Evolutionary conservation across 345 rosid species (phyloP).

Genomic region (Citrus australasica): DNA sequence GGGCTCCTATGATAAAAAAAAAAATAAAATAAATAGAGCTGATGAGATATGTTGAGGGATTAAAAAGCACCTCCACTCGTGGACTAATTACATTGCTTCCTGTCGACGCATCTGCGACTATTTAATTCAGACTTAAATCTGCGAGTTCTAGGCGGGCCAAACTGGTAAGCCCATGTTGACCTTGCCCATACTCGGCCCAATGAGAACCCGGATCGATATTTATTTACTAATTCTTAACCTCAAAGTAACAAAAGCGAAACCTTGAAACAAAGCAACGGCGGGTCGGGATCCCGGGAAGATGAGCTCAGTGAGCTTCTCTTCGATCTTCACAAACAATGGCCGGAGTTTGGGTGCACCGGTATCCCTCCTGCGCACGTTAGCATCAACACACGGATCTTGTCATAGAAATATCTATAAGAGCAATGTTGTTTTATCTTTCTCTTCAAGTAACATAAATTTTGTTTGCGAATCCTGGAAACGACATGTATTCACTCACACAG

Average conservation of each 20-base stretch:
- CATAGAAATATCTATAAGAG: constrained; percentile 7
- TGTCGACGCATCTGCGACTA: too few relatives aligned
- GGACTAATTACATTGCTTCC: too few relatives aligned
- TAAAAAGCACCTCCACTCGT: too few relatives aligned
- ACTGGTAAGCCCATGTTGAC: too few relatives aligned
- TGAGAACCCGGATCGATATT: neutral
- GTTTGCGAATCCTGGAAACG: constrained; percentile 35
- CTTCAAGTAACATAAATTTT: constrained; percentile 25
- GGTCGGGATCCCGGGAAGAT: neutral
- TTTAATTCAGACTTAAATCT: too few relatives aligned
- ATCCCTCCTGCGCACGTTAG: constrained; percentile 35
- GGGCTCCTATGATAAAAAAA: too few relatives aligned
- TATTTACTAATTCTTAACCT: neutral
- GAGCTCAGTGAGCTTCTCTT: constrained; percentile 36
- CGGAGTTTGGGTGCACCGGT: constrained; percentile 38
- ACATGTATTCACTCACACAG: constrained; percentile 16
- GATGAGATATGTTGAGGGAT: too few relatives aligned
- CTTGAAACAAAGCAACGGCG: neutral
- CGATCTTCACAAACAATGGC: constrained; percentile 39
- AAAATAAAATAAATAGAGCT: too few relatives aligned
- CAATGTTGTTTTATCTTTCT: neutral
- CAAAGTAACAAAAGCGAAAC: neutral
- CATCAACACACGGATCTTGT: constrained; percentile 24
- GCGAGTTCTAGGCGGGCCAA: too few relatives aligned
- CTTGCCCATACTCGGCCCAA: neutral